A percentile compares a stretch with the other conserved stretches of the same genome.
Evolutionary conservation across 176 grass and related monocot species (phyloP).

Genomic region (Luzula sylvatica): DNA sequence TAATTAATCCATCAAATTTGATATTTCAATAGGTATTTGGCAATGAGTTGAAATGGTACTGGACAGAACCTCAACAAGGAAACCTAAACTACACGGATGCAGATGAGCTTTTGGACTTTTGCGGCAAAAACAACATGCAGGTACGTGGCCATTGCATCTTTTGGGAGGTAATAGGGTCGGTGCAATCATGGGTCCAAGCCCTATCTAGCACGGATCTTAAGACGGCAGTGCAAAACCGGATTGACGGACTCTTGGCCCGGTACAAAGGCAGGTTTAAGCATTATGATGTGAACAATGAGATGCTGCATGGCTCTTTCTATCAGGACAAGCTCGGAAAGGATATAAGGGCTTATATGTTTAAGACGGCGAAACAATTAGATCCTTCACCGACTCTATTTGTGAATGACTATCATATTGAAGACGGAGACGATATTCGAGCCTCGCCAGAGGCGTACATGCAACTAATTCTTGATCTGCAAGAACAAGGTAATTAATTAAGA

Average conservation of each 20-base stretch:
- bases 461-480: constrained; percentile 59
- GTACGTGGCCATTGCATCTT: constrained; percentile 86
- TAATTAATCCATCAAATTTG: too few species aligned
- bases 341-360: constrained; percentile 52
- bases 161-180: constrained; percentile 55
- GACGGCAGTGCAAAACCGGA: constrained; percentile 37
- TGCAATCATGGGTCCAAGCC: constrained; percentile 63
- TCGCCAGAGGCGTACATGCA: constrained; percentile 55
- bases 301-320: constrained; percentile 90
- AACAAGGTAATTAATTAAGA: constrained; percentile 37
- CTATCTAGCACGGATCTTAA: constrained; percentile 39
- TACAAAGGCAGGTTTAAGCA: constrained; percentile 82
- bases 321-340: constrained; percentile 67
- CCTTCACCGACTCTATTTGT: constrained; percentile 68
- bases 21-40: constrained; percentile 27
- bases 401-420: constrained; percentile 88
- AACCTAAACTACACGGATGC: constrained; percentile 57
- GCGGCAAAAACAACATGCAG: constrained; percentile 51
- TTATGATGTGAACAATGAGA: constrained; percentile 92
- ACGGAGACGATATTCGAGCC: constrained; percentile 35
- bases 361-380: constrained; percentile 43
- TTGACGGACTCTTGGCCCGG: constrained; percentile 44
- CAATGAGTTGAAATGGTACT: constrained; percentile 98
- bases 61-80: constrained; percentile 71
- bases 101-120: constrained; percentile 71